A percentile compares a stretch with the other conserved stretches of the same genome.
Conservation (phyloP, 192 early-diverging fungal species). For the Gorgonomyces haynaldii region DNA sequence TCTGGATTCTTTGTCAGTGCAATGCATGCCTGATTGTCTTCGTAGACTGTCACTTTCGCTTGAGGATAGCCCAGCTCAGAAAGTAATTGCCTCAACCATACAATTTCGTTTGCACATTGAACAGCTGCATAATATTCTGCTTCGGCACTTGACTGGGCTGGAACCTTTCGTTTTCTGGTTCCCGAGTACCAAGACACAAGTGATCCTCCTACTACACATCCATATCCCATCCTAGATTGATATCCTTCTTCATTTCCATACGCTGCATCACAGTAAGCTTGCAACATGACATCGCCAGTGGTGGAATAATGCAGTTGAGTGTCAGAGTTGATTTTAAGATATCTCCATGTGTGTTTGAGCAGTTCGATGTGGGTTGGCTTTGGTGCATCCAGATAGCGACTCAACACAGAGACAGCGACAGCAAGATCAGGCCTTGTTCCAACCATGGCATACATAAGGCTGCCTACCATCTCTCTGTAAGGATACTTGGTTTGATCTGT, state of each 20-base stretch:
- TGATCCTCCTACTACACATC: not conserved
- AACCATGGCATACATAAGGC: constrained; percentile 12
- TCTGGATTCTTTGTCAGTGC: constrained; percentile 15
- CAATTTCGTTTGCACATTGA: not conserved
- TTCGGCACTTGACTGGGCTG: not conserved
- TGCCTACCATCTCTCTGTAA: constrained; percentile 14
- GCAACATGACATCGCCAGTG: not conserved
- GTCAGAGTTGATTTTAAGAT: not conserved
- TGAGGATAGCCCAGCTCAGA: not conserved
- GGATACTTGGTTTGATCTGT: not conserved
- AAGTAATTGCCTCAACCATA: not conserved
- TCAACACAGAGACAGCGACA: constrained; percentile 1
- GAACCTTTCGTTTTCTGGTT: not conserved
- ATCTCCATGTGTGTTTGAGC: not conserved
- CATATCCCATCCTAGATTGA: not conserved
- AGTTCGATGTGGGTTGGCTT: not conserved
- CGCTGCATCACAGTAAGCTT: not conserved
- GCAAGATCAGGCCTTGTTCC: constrained; percentile 18
- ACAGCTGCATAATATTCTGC: constrained; percentile 1
- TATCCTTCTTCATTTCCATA: not conserved
- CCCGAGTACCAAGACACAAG: not conserved
- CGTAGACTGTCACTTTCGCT: not conserved
- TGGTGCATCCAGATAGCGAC: not conserved
- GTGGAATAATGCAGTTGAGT: not conserved
- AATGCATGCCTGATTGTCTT: constrained; percentile 3